Conservation (phyloP, 352 stramenopile species). For the Phytophthora quininea region DNA sequence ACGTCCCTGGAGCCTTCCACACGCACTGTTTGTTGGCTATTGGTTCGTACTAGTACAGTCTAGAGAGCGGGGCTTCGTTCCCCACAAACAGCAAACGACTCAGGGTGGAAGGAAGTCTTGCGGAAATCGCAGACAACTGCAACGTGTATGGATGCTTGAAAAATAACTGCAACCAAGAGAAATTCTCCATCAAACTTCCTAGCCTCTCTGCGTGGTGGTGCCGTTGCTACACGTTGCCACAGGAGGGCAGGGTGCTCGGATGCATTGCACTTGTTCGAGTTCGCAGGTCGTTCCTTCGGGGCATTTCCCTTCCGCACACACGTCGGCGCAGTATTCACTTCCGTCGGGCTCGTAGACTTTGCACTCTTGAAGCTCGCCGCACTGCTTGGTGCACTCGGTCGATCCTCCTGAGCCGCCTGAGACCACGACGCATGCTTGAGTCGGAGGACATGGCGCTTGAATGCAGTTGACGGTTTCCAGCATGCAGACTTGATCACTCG, state of each 20-base stretch:
- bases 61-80: too few relatives aligned
- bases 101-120: too few relatives aligned
- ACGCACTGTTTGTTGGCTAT: too few relatives aligned
- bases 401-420: constrained; percentile 3
- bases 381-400: constrained; percentile 5
- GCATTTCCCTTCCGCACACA: constrained; percentile 11
- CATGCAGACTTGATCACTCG: constrained; percentile 4
- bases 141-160: not conserved
- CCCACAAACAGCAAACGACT: too few relatives aligned
- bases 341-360: constrained; percentile 14
- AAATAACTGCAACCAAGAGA: not conserved
- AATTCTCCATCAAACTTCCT: not conserved
- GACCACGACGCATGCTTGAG: constrained; percentile 13
- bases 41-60: too few relatives aligned
- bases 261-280: constrained; percentile 22
- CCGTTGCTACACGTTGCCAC: constrained; percentile 13
- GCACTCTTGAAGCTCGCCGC: constrained; percentile 16
- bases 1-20: too few relatives aligned
- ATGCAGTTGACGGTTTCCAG: constrained; percentile 16
- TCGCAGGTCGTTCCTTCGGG: constrained; percentile 9
- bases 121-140: too few relatives aligned
- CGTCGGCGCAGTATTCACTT: constrained; percentile 19
- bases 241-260: constrained; percentile 17
- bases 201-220: not conserved
- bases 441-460: constrained; percentile 11